Conservation (phyloP, 495 filamentous ascomycete genomes). For the Cenococcum geophilum region DNA sequence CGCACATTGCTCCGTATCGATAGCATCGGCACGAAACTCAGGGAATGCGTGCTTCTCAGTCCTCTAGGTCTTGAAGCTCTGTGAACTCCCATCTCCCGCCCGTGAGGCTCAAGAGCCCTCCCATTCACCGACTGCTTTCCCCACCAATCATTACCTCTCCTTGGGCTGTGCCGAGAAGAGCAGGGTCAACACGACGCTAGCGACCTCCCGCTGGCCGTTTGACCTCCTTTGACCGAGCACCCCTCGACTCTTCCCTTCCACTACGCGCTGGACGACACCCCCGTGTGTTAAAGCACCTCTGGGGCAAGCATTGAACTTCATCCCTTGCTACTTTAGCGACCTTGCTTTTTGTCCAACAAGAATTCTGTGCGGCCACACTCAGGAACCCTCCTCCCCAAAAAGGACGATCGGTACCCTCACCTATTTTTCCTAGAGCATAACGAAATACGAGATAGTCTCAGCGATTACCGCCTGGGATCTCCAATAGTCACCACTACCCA, state of each 20-base stretch:
- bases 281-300: not conserved
- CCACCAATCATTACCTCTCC: conserved; percentile 6
- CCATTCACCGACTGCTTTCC: not conserved
- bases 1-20: conserved; percentile 3
- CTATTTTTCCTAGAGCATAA: not conserved
- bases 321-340: not conserved
- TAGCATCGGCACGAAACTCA: conserved; percentile 6
- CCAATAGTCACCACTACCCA: conserved; percentile 10
- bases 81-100: not conserved
- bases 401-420: not conserved
- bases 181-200: conserved; percentile 4
- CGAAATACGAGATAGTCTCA: not conserved
- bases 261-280: not conserved
- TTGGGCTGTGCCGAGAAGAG: not conserved
- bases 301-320: not conserved
- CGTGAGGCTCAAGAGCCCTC: not conserved
- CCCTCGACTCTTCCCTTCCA: conserved; percentile 2
- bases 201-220: not conserved
- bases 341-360: not conserved
- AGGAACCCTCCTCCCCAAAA: not conserved
- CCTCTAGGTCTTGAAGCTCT: not conserved
- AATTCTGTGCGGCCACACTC: not conserved
- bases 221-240: conserved; percentile 4
- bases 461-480: not conserved
- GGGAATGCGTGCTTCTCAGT: not conserved